A percentile compares a stretch with the other conserved stretches of the same genome.
These are phyloP conservation scores for Cenchrus fungigraminus DNA, from an alignment of 176 grass and related monocot genomes.

Conservation along the genomic window DNA sequence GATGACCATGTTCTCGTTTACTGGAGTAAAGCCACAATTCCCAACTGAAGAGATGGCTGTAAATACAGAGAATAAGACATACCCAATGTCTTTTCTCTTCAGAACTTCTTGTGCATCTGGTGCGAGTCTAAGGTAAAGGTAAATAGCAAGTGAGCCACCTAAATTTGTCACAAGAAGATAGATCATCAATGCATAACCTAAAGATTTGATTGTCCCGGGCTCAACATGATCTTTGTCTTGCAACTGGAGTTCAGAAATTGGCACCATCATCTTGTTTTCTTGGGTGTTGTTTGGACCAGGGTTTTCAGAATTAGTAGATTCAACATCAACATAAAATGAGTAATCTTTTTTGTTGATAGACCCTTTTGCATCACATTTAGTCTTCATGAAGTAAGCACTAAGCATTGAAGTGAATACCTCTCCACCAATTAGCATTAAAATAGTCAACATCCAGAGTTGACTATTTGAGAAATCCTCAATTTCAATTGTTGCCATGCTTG, in stretches of 20 bases:
- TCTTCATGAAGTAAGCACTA: conserved; percentile 53
- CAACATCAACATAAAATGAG: conserved; percentile 42
- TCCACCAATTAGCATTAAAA: conserved; percentile 69
- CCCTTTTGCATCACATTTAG: conserved; percentile 40
- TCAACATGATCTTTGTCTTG: conserved; percentile 35
- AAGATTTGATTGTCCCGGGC: conserved; percentile 42
- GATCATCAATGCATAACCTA: conserved; percentile 49
- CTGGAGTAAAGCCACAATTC: conserved; percentile 85
- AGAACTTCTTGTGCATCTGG: conserved; percentile 54
- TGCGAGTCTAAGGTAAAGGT: conserved; percentile 60
- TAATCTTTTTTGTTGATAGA: conserved; percentile 28
- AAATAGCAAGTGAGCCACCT: conserved; percentile 52
- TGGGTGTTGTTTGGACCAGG: conserved; percentile 9
- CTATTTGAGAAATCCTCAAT: conserved; percentile 71
- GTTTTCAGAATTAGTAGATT: conserved; percentile 31
- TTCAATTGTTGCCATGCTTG: conserved; percentile 80
- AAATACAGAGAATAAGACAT: conserved; percentile 67
- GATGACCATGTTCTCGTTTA: conserved; percentile 80
- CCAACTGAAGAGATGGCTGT: conserved; percentile 66
- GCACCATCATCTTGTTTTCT: neutral
- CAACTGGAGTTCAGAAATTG: neutral
- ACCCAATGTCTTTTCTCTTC: conserved; percentile 50
- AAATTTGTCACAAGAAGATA: conserved; percentile 59
- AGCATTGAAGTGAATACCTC: conserved; percentile 82
- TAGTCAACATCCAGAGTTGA: conserved; percentile 65